Base-by-base conservation (phyloP, 805 yeast species). In the Metschnikowia matae region DNA sequence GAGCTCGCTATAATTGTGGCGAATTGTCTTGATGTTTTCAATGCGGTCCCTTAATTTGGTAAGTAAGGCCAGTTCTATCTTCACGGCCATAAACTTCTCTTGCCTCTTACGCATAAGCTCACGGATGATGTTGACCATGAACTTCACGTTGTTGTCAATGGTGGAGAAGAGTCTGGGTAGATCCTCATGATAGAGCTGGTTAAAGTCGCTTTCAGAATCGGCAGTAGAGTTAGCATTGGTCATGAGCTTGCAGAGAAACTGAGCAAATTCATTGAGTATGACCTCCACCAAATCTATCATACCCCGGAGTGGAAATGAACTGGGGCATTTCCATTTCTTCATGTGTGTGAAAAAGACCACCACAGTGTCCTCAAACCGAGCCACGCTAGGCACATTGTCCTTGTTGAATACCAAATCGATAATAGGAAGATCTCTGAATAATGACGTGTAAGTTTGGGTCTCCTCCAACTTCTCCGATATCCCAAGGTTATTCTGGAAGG, bases 21-120 rank as follows among this genome's bases (percentile, higher is more conserved):
- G 71, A 56, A 89, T 78, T 0, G 60, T 57, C 3, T 59, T 60
- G 1, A 85, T 54, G 32, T 72, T 70, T 1, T 65, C 69, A 1
- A 85, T 46, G 31, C 82, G 67, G 0, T 75, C 77, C 51, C 69
- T 73, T 23, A 81, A 48, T 14, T 54, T 61, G 1, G 55, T 58
- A 1, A 67, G 57, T 3, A 26, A 63, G 2, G 75, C 68, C 7
- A 82, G 75, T n/a, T 70, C 70, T 8, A 89, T 72, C 50, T 83
- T 80, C 18, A 89, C 79, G 20, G 84, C 78, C 13, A 85, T 75
- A 60, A 85, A 85, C 52, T 82, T 83, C 48, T 87, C 92, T 7
- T 82, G 81, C 40, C 94, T 69, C 58, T 83, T 87, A 54, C 97
- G 73, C 38, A 87, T 71, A 3, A 87, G 65, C 52, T 91, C 97